Base-by-base conservation (phyloP, 805 yeast genomes). In the Kregervanrija delftensis region DNA sequence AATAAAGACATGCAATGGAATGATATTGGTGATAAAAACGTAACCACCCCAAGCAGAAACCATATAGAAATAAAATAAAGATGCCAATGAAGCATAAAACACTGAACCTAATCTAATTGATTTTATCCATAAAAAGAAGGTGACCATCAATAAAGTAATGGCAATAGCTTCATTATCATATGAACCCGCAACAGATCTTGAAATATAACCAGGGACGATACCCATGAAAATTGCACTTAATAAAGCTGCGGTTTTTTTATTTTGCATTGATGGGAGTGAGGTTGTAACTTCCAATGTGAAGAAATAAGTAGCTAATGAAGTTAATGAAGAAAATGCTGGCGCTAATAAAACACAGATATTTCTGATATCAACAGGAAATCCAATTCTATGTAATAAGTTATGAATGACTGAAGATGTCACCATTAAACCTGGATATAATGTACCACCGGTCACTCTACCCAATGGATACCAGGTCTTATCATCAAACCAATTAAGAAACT, bases 11-110 rank as follows among this genome's bases (percentile, higher is more conserved):
- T 93, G 99, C 55, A 93, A 72, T 39, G 99, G 99, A 57, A 93
- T 88, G 73, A 95, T 80, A 69, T 93, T 93, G 48, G 99, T 93
- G 68, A 93, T 95, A 73, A 93, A 93, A 42, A 95, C 99, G 63
- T 93, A 93, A 28, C 99, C 99, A 72, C 99, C 99, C 97, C 99
- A 90, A 11, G 99, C 99, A 40, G 95, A 82, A 42, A 93, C 99
- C 99, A 93, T 93, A 74, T 93, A 93, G 67, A 95, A 93, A 71
- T 95, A 93, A 57, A 81, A 84, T 32, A 88, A 62, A 1, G 99
- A 95, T 30, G 97, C 81, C 55, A 84, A 68, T 2, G 91, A 72
- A 10, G 88, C 93, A 72, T 81, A 87, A 53, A 86, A 74, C 13
- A 90, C 81, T 1, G 96, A 86, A 39, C 99, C 99, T 35, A 84